Evolutionary conservation across 768 basidiomycete species (phyloP).

Genomic region (Tulasnella sp.): DNA sequence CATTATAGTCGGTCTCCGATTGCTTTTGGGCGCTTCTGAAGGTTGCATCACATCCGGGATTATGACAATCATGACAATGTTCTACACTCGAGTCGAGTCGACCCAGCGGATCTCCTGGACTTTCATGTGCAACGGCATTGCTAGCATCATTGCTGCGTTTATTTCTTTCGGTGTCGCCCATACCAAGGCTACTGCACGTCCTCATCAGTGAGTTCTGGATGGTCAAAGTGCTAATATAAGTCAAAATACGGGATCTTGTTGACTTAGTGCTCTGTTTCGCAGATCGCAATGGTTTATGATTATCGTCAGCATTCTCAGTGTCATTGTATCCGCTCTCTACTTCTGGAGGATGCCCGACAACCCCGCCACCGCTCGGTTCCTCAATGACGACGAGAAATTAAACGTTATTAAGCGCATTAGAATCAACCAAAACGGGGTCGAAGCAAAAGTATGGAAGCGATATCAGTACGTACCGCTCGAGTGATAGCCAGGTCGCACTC

Average conservation of each 20-base stretch:
- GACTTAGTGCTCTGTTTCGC: background rate
- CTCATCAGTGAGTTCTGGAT: conserved; percentile 7
- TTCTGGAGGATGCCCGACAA: conserved; percentile 54
- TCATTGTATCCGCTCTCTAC: conserved; percentile 18
- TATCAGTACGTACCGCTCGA: conserved; percentile 43
- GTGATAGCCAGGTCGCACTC: background rate
- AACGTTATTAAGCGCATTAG: conserved; percentile 54
- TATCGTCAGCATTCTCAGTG: conserved; percentile 15
- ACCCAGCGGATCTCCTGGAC: conserved; percentile 16
- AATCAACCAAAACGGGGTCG: conserved; percentile 69
- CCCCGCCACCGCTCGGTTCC: conserved; percentile 63
- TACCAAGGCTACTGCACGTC: background rate
- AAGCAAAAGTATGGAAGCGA: conserved; percentile 67
- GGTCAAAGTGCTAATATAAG: no score
- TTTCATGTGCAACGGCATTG: conserved; percentile 19
- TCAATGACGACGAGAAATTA: conserved; percentile 49
- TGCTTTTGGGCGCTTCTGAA: conserved; percentile 17
- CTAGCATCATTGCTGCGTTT: conserved; percentile 12
- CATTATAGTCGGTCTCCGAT: conserved; percentile 15
- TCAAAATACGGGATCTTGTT: background rate
- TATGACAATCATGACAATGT: conserved; percentile 15
- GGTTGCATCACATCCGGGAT: conserved; percentile 16
- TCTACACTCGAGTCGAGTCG: conserved; percentile 16
- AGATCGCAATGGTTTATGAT: conserved; percentile 22
- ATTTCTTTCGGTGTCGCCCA: conserved; percentile 16